Evolutionary conservation across 169 alveolate genomes (phyloP), one percentile per base, ranked within the genome.

Genomic region (Plasmodium chabaudi): DNA sequence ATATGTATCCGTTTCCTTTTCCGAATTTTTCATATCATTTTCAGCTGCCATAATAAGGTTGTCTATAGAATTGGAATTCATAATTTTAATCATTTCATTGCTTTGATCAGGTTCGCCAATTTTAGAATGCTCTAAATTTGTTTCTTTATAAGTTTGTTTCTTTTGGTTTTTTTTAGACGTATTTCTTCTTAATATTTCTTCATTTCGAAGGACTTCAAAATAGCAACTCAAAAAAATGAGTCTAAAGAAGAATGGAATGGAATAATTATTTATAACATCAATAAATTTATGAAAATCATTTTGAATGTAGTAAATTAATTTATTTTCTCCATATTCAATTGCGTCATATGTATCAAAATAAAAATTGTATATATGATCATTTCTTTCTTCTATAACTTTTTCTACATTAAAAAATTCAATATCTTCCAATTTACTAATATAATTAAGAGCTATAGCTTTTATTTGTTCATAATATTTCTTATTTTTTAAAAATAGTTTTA

Each of bases 351-450:
- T 42, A 47, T 79, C 89, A 79, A 79, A 79, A 65, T 67, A 67
- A 55, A 79, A 67, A 67, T 65, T 79, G 49, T 79, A 53, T 79
- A 79, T 79, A 47, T 79, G 74, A 9, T 79, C 89, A 57, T 55
- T 64, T 46, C 13, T 55, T 19, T 47, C 82, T 39, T 79, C 34
- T 6, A 67, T 56, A 65, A 25, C 34, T 7, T 55, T 67, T 79
- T 79, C 60, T n/a, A 65, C 70, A 49, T 67, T 44, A n/a, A 46
- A 65, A 53, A 79, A 67, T 67, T 79, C 72, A 27, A 61, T 55
- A 71, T 79, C 89, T 27, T 79, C 89, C 53, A 79, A 51, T 79
- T 79, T 79, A 59, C 89, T 55, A 25, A 79, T 65, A 67, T 79
- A 79, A 42, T 51, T 57, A n/a, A 79, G 59, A 27, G 89, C 89